Conservation (phyloP, 441 rosid genomes). For the Gossypium davidsonii region DNA sequence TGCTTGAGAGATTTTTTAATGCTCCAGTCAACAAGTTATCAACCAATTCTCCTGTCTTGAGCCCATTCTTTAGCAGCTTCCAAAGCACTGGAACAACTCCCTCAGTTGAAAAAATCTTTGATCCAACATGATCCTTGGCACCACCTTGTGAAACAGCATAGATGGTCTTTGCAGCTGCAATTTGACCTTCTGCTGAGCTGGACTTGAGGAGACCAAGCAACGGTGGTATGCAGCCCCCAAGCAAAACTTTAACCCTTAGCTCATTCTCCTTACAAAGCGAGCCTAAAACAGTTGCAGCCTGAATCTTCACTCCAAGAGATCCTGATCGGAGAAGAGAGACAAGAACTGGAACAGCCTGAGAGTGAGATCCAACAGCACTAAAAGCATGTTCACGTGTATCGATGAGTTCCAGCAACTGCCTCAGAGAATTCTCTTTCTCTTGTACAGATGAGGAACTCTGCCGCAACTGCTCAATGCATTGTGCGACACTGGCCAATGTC, state of each 20-base stretch:
- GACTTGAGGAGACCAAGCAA: slow-evolving; percentile 99
- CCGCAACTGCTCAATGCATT: slow-evolving; percentile 96
- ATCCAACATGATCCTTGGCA: slow-evolving; percentile 94
- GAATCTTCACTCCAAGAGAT: slow-evolving; percentile 88
- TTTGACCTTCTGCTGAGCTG: slow-evolving; percentile 93
- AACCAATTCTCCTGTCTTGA: slow-evolving; percentile 72
- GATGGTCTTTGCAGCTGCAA: slow-evolving; percentile 95
- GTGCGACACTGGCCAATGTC: slow-evolving; percentile 98
- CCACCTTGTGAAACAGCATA: slow-evolving; percentile 98
- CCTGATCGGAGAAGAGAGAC: slow-evolving; percentile 99
- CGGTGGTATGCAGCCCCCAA: slow-evolving; percentile 99
- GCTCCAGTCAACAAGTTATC: slow-evolving; percentile 94
- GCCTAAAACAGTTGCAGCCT: slow-evolving; percentile 94
- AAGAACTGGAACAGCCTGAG: slow-evolving; percentile 99
- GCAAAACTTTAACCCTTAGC: slow-evolving; percentile 92
- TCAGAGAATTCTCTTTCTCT: slow-evolving; percentile 87
- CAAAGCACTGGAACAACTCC: slow-evolving; percentile 98
- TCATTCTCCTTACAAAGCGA: slow-evolving; percentile 99
- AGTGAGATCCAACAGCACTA: slow-evolving; percentile 99
- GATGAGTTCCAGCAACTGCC: slow-evolving; percentile 89
- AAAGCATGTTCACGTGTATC: slow-evolving; percentile 95
- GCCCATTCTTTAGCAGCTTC: slow-evolving; percentile 77
- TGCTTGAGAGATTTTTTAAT: slow-evolving; percentile 80
- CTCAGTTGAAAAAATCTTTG: slow-evolving; percentile 98
- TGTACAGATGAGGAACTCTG: slow-evolving; percentile 82